phyloP scores from a whole-genome alignment of 768 basidiomycete genomes.

The Chlorophyllum brunneum region DNA sequence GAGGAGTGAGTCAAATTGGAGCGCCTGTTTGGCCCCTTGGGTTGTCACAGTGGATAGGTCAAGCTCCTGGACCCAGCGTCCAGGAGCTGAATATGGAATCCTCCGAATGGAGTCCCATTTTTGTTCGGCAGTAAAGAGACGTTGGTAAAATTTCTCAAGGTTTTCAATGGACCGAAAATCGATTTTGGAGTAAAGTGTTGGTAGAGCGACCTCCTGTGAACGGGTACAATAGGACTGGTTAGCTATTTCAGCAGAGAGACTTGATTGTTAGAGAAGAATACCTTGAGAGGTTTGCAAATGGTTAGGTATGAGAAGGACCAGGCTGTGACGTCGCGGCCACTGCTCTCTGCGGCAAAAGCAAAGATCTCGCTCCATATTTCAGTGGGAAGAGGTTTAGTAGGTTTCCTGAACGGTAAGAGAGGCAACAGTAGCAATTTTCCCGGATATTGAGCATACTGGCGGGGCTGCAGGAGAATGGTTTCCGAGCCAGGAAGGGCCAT shows the following conservation, averaged over 20 bases:
- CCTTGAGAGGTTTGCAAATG: slow-evolving; percentile 46
- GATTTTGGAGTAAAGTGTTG: slow-evolving; percentile 61
- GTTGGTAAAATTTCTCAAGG: slow-evolving; percentile 56
- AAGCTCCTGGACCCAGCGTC: slow-evolving; percentile 78
- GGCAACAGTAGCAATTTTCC: slow-evolving; percentile 66
- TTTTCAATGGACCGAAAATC: slow-evolving; percentile 36
- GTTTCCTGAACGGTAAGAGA: slow-evolving; percentile 53
- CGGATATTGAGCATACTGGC: slow-evolving; percentile 58
- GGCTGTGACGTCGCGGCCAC: slow-evolving; percentile 17
- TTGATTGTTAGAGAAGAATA: slow-evolving; percentile 21
- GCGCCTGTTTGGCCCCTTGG: slow-evolving; percentile 41
- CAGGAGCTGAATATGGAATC: slow-evolving; percentile 83
- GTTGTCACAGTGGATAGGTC: slow-evolving; percentile 59
- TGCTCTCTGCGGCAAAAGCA: slow-evolving; percentile 28
- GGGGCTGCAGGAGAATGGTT: slow-evolving; percentile 55
- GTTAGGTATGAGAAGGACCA: slow-evolving; percentile 33
- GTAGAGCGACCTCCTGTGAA: slow-evolving; percentile 58
- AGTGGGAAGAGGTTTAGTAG: slow-evolving; percentile 52
- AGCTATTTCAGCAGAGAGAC: not conserved
- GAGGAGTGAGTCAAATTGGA: slow-evolving; percentile 59
- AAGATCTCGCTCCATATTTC: slow-evolving; percentile 74
- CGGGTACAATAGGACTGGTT: not conserved
- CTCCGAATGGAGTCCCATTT: slow-evolving; percentile 88
- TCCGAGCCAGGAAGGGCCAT: slow-evolving; percentile 29
- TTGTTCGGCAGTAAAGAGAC: slow-evolving; percentile 60